A percentile compares a stretch with the other conserved stretches of the same genome.
These are phyloP conservation scores for Pleodorina starrii DNA, from an alignment of 139 green algal genomes.

Conservation along the genomic window DNA sequence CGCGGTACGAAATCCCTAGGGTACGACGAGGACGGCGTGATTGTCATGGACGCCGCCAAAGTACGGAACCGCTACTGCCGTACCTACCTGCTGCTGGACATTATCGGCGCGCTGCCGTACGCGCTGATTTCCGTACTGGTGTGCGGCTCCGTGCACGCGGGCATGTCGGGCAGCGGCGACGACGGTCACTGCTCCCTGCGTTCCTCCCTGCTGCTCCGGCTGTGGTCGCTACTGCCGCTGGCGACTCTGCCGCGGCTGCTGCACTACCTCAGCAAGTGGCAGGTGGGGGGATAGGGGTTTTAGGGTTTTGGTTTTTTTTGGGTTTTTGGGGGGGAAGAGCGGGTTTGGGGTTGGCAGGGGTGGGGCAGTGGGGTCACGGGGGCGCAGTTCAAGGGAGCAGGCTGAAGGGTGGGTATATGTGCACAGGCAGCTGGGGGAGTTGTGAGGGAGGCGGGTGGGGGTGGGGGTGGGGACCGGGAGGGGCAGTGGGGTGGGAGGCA, in stretches of 20 bases:
- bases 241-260: conserved; percentile 35
- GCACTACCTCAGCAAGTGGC: conserved; percentile 53
- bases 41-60: conserved; percentile 45
- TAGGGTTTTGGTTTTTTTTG: background rate
- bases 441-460: too few species aligned
- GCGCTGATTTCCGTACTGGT: conserved; percentile 19
- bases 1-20: too few species aligned
- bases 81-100: conserved; percentile 50
- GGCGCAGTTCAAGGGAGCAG: too few species aligned
- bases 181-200: background rate
- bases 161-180: background rate
- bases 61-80: conserved; percentile 36
- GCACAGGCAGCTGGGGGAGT: too few species aligned
- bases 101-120: conserved; percentile 53
- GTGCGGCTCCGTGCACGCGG: background rate
- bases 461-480: too few species aligned
- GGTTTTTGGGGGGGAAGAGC: too few species aligned
- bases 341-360: too few species aligned
- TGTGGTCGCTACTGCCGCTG: conserved; percentile 29
- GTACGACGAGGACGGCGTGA: conserved; percentile 53
- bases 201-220: background rate
- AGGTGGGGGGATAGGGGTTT: conserved; percentile 41
- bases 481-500: too few species aligned
- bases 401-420: too few species aligned
- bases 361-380: too few species aligned